Evolutionary conservation across 305 asterid genomes (phyloP).

Genomic region (Fraxinus paxiana): DNA sequence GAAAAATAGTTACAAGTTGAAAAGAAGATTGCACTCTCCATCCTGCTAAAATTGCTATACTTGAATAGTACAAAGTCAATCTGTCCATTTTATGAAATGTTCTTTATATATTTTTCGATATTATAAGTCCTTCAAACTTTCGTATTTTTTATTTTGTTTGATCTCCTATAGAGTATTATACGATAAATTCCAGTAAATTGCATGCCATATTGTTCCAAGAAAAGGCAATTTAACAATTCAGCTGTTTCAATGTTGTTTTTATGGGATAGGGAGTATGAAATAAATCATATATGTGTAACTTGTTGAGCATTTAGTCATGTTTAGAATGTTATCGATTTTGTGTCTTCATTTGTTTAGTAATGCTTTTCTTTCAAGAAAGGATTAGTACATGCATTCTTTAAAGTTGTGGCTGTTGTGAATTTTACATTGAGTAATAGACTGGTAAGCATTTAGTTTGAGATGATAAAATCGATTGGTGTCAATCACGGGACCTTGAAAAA

Average conservation of each 20-base stretch:
- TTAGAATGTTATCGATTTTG: constrained; percentile 5
- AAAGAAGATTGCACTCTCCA: neutral
- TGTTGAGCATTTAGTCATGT: constrained; percentile 9
- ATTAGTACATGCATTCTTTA: neutral
- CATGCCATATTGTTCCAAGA: neutral
- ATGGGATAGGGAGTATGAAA: neutral
- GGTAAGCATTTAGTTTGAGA: neutral
- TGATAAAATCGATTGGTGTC: neutral
- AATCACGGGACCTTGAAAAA: neutral
- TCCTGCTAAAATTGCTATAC: neutral
- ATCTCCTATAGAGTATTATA: neutral
- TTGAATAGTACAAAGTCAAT: neutral
- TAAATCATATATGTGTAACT: neutral
- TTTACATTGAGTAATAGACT: neutral
- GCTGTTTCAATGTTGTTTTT: neutral
- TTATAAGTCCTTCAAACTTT: neutral
- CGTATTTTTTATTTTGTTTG: neutral
- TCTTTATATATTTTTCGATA: neutral
- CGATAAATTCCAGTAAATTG: neutral
- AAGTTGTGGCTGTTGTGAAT: neutral
- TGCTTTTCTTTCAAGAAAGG: neutral
- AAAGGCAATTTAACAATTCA: neutral
- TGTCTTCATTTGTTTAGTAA: constrained; percentile 2
- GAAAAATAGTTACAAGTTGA: neutral
- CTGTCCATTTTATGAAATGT: neutral